A percentile compares a stretch with the other conserved stretches of the same genome.
These are phyloP conservation scores for Marchantia paleacea DNA, from an alignment of 225 moss, liverwort and hornwort genomes.

Conservation along the genomic window DNA sequence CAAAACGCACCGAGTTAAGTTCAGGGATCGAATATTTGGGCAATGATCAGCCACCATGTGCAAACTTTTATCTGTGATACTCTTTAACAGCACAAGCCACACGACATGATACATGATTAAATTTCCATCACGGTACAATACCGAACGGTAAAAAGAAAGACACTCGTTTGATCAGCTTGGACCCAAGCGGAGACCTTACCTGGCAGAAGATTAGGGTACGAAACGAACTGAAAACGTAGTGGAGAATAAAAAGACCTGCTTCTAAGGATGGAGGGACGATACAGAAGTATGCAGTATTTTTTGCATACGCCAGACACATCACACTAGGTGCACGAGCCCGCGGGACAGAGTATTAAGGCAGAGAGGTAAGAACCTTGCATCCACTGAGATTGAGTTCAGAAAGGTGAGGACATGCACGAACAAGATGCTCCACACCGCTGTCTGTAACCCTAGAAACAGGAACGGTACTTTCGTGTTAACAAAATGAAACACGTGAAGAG, in stretches of 20 bases:
- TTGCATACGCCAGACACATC: background rate
- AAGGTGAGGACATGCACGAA: constrained; percentile 69
- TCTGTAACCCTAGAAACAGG: constrained; percentile 66
- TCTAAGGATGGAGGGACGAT: too few species aligned
- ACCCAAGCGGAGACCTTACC: background rate
- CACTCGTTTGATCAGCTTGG: background rate
- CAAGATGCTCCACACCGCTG: constrained; percentile 61
- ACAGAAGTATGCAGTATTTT: background rate
- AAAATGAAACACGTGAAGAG: background rate
- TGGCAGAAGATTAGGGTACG: background rate
- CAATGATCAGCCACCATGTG: constrained; percentile 50
- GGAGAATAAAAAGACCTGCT: background rate
- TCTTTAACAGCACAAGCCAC: constrained; percentile 32
- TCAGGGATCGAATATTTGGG: constrained; percentile 56
- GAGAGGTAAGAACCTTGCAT: constrained; percentile 65
- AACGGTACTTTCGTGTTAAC: constrained; percentile 14
- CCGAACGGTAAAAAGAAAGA: background rate
- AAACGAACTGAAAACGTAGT: background rate
- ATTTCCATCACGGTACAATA: background rate
- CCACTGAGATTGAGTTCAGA: constrained; percentile 83
- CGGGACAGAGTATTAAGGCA: background rate
- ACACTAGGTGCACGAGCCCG: background rate
- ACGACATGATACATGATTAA: background rate
- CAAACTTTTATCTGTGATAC: constrained; percentile 64
- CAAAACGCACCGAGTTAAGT: constrained; percentile 74